Base-by-base conservation (phyloP, 805 yeast genomes). In the Candida ovalis region DNA sequence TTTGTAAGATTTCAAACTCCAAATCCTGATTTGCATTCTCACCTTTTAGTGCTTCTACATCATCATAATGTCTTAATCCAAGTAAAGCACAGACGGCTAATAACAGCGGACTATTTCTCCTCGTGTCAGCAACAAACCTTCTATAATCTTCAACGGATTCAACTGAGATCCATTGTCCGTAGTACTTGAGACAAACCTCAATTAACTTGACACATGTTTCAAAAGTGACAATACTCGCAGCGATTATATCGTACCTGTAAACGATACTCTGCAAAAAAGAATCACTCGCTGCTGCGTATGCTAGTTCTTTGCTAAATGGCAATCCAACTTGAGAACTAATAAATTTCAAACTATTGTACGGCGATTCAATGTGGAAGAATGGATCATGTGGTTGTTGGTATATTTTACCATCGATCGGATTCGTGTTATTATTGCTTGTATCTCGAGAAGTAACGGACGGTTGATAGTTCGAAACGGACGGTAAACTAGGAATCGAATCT, bases 161-260 rank as follows among this genome's bases (percentile, higher is more conserved):
- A 42, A 84, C 74, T 44, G 84, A 76, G 2, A 83, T 81, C 91
- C 91, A 85, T 19, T 83, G 71, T 13, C 87, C 86, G 57, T 80
- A 85, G 53, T 77, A 74, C 33, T 77, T 71, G 38, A 81, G 67
- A 58, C 82, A 83, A 45, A 72, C 73, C 42, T 69, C 69, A 52
- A 84, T 66, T 38, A 84, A 63, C 13, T 67, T 64, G 7, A 71
- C 53, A 0, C 79, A 78, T 44, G 78, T 78, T 3, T 63, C 59
- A 39, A 70, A 58, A 3, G 38, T 35, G 19, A 76, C 61, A 9
- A 85, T 58, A 12, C 83, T 66, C 2, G 79, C 78, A 33, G 76
- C 57, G 9, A 62, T 49, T 13, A 58, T 25, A 42, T 62, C 64
- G 33, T 53, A 49, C 23, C 51, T 28, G 44, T 49, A 44, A 33